Evolutionary conservation across 2,329 filamentous ascomycete species (phyloP).

Genomic region (Talaromyces sp.): DNA sequence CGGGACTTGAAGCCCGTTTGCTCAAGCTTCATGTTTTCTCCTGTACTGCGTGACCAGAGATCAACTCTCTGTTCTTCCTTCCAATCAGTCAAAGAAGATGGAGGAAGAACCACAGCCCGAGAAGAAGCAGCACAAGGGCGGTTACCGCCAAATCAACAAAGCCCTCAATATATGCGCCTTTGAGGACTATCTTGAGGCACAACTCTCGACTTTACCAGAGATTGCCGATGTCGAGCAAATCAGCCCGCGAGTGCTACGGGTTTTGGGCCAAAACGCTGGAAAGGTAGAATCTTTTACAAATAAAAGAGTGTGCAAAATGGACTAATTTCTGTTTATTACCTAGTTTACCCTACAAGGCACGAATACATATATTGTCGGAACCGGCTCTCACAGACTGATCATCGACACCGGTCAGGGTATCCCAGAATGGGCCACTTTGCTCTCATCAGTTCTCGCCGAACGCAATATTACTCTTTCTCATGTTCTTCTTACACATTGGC

Average conservation of each 20-base stretch:
- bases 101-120: background rate
- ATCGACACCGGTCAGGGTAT: slow-evolving; percentile 40
- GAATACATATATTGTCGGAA: slow-evolving; percentile 45
- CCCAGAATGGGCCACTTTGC: slow-evolving; percentile 37
- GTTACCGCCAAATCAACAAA: slow-evolving; percentile 48
- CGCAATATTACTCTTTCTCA: slow-evolving; percentile 39
- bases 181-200: slow-evolving; percentile 48
- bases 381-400: slow-evolving; percentile 34
- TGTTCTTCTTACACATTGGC: slow-evolving; percentile 47
- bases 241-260: slow-evolving; percentile 43
- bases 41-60: background rate
- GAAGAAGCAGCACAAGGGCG: slow-evolving; percentile 5
- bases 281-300: slow-evolving; percentile 31
- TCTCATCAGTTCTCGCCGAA: slow-evolving; percentile 33
- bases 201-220: slow-evolving; percentile 38
- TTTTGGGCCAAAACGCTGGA: slow-evolving; percentile 48
- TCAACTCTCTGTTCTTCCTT: background rate
- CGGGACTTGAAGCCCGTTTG: background rate
- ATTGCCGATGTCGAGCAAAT: slow-evolving; percentile 45
- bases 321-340: background rate
- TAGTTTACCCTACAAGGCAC: slow-evolving; percentile 43
- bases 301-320: background rate
- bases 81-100: background rate
- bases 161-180: slow-evolving; percentile 49
- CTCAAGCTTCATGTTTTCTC: background rate